Percentiles rank a stretch among this genome's conserved stretches.
Evolutionary conservation across 225 moss, liverwort and hornwort species (phyloP).

Genomic region (Marchantia paleacea): DNA sequence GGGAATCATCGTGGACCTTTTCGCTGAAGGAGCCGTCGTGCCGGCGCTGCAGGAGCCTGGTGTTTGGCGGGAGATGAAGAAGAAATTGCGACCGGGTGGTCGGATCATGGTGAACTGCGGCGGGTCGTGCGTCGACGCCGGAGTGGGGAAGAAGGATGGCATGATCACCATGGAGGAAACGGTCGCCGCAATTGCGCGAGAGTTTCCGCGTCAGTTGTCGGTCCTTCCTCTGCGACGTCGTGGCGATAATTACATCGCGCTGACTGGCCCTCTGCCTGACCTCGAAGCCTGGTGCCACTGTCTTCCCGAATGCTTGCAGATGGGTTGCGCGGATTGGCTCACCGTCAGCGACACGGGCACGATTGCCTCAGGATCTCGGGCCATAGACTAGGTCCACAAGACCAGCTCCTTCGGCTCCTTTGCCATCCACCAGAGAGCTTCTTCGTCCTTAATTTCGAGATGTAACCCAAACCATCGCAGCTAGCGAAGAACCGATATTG

Average conservation of each 20-base stretch:
- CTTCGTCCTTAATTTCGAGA: too few relatives aligned
- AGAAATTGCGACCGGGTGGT: constrained; percentile 57
- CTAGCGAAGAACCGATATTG: too few relatives aligned
- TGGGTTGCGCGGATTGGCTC: constrained; percentile 47
- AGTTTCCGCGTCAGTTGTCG: constrained; percentile 57
- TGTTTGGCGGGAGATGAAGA: constrained; percentile 59
- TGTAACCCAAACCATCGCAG: too few relatives aligned
- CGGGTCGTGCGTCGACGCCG: constrained; percentile 82
- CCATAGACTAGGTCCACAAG: too few relatives aligned
- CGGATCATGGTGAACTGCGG: constrained; percentile 87
- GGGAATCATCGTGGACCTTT: constrained; percentile 75
- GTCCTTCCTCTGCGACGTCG: constrained; percentile 36
- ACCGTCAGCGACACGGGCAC: background rate
- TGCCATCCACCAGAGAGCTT: too few relatives aligned
- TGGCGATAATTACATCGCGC: constrained; percentile 65
- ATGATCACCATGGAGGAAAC: constrained; percentile 71
- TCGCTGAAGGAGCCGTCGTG: constrained; percentile 68
- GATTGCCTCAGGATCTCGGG: too few relatives aligned
- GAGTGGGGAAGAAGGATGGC: constrained; percentile 53
- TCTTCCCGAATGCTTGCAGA: constrained; percentile 51
- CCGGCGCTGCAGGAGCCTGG: constrained; percentile 47
- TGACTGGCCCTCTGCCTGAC: constrained; percentile 68
- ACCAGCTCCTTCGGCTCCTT: too few relatives aligned
- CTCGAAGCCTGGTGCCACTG: constrained; percentile 55
- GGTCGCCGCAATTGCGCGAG: constrained; percentile 51